Evolutionary conservation across 1,284 basidiomycete species (phyloP).

Genomic region (Thecaphora frezii): DNA sequence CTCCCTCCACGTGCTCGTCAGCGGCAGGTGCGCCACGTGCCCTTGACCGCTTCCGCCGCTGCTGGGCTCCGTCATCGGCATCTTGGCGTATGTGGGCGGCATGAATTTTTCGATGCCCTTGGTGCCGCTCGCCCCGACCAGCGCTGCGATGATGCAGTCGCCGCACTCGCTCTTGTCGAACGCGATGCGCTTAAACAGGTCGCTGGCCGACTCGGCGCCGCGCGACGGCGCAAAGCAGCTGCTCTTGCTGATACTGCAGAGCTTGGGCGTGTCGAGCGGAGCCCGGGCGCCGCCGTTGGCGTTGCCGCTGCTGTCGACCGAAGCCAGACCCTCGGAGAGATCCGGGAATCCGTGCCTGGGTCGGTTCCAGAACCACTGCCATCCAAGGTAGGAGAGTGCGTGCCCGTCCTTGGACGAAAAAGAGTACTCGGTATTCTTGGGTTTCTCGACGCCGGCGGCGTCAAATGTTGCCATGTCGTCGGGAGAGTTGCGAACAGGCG

Average conservation of each 20-base stretch:
- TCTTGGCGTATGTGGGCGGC: constrained; percentile 7
- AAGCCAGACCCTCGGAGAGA: constrained; percentile 7
- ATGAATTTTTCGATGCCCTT: constrained; percentile 25
- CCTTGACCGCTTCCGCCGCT: not conserved
- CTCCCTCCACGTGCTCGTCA: constrained; percentile 15
- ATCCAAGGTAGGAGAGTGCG: constrained; percentile 32
- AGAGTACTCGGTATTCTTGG: constrained; percentile 35
- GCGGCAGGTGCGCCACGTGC: constrained; percentile 22
- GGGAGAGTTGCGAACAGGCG: constrained; percentile 15
- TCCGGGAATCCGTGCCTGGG: constrained; percentile 30
- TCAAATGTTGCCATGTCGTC: constrained; percentile 10
- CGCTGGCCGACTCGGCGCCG: constrained; percentile 9
- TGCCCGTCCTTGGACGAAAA: constrained; percentile 35
- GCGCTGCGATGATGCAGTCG: constrained; percentile 32
- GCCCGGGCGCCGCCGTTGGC: constrained; percentile 13
- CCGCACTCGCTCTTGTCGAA: constrained; percentile 21
- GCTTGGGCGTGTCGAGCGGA: not conserved
- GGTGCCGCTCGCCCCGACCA: constrained; percentile 20
- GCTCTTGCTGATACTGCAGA: constrained; percentile 10
- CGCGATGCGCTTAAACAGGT: constrained; percentile 34
- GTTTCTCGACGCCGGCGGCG: constrained; percentile 15
- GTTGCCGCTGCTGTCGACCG: not conserved
- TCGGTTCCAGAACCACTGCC: constrained; percentile 35
- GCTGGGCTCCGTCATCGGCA: not conserved
- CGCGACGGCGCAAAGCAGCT: constrained; percentile 8